phyloP scores from a whole-genome alignment of 257 asterid genomes.

The Solanum chiquidenum region DNA sequence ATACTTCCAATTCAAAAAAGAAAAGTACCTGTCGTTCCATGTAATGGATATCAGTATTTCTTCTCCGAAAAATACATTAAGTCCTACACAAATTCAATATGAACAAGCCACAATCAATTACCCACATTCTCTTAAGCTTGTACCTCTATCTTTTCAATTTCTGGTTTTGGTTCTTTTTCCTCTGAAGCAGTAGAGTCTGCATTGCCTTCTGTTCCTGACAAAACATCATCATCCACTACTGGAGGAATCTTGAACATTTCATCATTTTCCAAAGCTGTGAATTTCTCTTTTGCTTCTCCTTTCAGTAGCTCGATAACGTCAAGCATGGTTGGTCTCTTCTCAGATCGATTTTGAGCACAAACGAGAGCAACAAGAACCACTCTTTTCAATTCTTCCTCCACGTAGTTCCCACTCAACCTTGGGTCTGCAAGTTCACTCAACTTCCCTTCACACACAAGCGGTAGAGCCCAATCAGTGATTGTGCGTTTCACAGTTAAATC shows the following conservation, averaged over 20 bases:
- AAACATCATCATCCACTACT: slow-evolving; percentile 14
- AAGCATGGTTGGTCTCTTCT: slow-evolving; percentile 75
- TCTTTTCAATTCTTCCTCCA: slow-evolving; percentile 74
- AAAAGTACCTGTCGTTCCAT: not conserved
- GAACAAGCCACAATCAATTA: not conserved
- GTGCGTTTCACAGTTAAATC: slow-evolving; percentile 34
- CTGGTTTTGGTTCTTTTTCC: slow-evolving; percentile 34
- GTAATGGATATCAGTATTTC: not conserved
- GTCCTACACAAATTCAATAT: not conserved
- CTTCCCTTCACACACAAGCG: slow-evolving; percentile 49
- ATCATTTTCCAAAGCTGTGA: slow-evolving; percentile 47
- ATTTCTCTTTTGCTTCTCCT: slow-evolving; percentile 61
- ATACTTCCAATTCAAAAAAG: not conserved
- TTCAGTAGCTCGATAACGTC: slow-evolving; percentile 66
- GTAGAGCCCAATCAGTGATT: slow-evolving; percentile 79
- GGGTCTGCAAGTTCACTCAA: slow-evolving; percentile 59
- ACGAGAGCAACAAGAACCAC: slow-evolving; percentile 53
- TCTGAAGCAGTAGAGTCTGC: slow-evolving; percentile 23
- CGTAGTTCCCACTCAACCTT: slow-evolving; percentile 48
- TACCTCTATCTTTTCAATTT: slow-evolving; percentile 42
- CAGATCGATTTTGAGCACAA: slow-evolving; percentile 53
- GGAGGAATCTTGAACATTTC: slow-evolving; percentile 48
- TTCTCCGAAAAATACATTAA: not conserved
- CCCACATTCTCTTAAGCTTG: not conserved
- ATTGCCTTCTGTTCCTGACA: slow-evolving; percentile 37